Evolutionary conservation across 345 rosid species (phyloP).

Genomic region (Durio zibethinus): DNA sequence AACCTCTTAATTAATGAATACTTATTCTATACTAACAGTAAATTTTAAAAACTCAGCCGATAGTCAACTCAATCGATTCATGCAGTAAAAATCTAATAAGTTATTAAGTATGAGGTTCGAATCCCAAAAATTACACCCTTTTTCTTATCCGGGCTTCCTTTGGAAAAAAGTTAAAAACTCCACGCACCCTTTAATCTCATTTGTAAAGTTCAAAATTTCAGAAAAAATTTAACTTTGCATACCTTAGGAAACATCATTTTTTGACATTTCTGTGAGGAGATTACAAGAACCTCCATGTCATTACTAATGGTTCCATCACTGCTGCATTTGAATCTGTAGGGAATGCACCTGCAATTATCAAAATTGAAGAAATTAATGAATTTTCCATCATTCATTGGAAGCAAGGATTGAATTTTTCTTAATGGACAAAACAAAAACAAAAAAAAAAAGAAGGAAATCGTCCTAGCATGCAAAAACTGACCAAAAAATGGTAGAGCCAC

Average conservation of each 20-base stretch:
- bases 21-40: too few relatives aligned
- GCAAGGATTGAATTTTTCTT: not conserved
- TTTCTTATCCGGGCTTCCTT: too few relatives aligned
- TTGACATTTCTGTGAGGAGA: slow-evolving; percentile 75
- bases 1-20: too few relatives aligned
- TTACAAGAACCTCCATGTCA: slow-evolving; percentile 67
- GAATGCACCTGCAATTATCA: slow-evolving; percentile 57
- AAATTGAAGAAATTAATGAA: not conserved
- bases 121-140: too few relatives aligned
- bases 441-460: not conserved
- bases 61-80: too few relatives aligned
- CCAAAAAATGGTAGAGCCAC: not conserved
- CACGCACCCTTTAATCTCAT: too few relatives aligned
- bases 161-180: too few relatives aligned
- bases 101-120: too few relatives aligned
- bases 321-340: slow-evolving; percentile 52
- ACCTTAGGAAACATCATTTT: slow-evolving; percentile 94
- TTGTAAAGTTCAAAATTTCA: not conserved
- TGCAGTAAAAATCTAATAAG: too few relatives aligned
- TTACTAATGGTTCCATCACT: slow-evolving; percentile 32
- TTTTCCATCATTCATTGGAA: not conserved
- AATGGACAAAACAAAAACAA: not conserved
- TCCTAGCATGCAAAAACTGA: slow-evolving; percentile 4
- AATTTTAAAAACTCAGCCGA: too few relatives aligned
- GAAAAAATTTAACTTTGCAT: not conserved